These are phyloP conservation scores for Parastagonospora avenae DNA, from an alignment of 2,329 filamentous ascomycete genomes.

Conservation along the genomic window DNA sequence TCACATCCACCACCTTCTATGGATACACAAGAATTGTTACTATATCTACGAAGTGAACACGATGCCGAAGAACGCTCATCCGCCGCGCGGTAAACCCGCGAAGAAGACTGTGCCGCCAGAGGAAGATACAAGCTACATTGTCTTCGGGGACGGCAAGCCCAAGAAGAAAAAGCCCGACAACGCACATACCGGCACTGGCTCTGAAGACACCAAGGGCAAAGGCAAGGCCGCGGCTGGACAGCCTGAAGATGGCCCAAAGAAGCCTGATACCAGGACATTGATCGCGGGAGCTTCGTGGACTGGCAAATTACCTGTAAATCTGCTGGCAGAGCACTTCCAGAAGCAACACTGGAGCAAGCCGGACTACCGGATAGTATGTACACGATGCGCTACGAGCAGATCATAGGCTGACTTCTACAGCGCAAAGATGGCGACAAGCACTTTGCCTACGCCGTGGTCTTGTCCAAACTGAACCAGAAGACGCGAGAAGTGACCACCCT, in stretches of 20 bases:
- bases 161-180: slow-evolving; percentile 48
- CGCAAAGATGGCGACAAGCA: slow-evolving; percentile 77
- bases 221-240: slow-evolving; percentile 33
- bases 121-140: slow-evolving; percentile 56
- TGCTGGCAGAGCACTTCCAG: slow-evolving; percentile 92
- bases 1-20: not conserved
- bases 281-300: slow-evolving; percentile 98
- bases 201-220: slow-evolving; percentile 39
- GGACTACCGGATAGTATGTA: slow-evolving; percentile 77
- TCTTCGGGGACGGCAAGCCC: slow-evolving; percentile 53
- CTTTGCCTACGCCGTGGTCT: slow-evolving; percentile 74
- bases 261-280: slow-evolving; percentile 70
- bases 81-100: slow-evolving; percentile 47
- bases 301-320: slow-evolving; percentile 91
- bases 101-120: slow-evolving; percentile 51
- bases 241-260: slow-evolving; percentile 56
- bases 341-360: slow-evolving; percentile 95
- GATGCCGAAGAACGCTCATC: slow-evolving; percentile 58
- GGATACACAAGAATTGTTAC: no score
- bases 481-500: slow-evolving; percentile 77
- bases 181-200: slow-evolving; percentile 8
- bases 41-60: not conserved
- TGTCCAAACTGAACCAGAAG: slow-evolving; percentile 76
- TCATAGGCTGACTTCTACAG: slow-evolving; percentile 37
- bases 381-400: no score